Percentiles rank a stretch among this genome's conserved stretches.
These are phyloP conservation scores for Coniochaeta sp. DNA, from an alignment of 2,329 filamentous ascomycete genomes.

Conservation along the genomic window DNA sequence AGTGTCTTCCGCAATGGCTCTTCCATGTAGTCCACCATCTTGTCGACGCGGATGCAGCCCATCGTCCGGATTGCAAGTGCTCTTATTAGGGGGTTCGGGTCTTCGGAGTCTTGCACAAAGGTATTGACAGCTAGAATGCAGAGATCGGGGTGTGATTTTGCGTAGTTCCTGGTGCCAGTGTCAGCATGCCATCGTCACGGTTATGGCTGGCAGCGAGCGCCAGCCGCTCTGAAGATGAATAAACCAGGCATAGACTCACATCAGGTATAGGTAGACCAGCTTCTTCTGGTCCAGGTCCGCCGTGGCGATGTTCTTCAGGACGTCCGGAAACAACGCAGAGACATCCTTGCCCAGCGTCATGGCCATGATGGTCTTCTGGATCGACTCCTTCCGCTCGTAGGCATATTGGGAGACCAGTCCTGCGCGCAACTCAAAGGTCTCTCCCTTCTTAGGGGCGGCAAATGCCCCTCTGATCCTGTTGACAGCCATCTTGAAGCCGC, in stretches of 20 bases:
- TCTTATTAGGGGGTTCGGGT: conserved; percentile 91
- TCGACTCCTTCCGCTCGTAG: conserved; percentile 97
- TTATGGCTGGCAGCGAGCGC: too few species aligned
- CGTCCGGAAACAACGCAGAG: conserved; percentile 92
- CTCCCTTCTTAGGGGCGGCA: conserved; percentile 86
- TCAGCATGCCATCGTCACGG: conserved; percentile 13
- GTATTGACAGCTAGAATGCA: conserved; percentile 99
- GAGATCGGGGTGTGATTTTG: conserved; percentile 95
- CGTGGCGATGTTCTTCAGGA: conserved; percentile 97
- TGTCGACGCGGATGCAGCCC: conserved; percentile 97
- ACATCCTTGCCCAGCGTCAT: conserved; percentile 99
- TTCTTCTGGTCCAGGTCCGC: conserved; percentile 96
- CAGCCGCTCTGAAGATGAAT: too few species aligned
- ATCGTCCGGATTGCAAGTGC: conserved; percentile 95
- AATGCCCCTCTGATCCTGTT: conserved; percentile 95
- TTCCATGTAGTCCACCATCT: conserved; percentile 99
- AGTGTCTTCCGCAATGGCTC: conserved; percentile 93
- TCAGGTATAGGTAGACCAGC: conserved; percentile 95
- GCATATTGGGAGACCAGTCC: conserved; percentile 98
- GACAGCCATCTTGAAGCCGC: conserved; percentile 54
- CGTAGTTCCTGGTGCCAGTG: conserved; percentile 77
- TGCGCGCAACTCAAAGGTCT: conserved; percentile 94
- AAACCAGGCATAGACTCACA: conserved; percentile 49
- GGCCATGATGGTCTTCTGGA: conserved; percentile 99
- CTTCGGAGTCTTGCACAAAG: conserved; percentile 98